These are phyloP conservation scores for Trichoderma arundinaceum DNA, from an alignment of 2,329 filamentous ascomycete genomes.

Conservation along the genomic window DNA sequence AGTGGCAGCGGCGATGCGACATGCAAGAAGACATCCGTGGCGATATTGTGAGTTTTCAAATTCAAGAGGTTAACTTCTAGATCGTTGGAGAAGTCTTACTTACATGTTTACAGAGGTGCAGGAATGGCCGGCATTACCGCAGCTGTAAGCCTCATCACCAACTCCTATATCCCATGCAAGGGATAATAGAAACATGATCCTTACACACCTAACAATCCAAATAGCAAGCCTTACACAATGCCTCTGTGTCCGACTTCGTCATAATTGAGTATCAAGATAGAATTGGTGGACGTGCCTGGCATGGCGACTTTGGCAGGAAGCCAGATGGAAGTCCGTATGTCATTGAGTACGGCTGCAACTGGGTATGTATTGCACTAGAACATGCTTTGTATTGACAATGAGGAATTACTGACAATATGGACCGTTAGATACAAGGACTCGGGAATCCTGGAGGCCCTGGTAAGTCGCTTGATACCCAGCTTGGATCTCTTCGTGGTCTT, in stretches of 20 bases:
- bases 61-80: too few species aligned
- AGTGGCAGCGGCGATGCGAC: not conserved
- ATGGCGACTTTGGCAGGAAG: constrained; percentile 60
- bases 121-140: constrained; percentile 69
- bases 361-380: constrained; percentile 48
- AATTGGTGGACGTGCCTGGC: constrained; percentile 66
- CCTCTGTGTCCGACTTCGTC: constrained; percentile 66
- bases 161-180: not conserved
- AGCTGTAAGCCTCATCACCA: constrained; percentile 44
- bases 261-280: constrained; percentile 67
- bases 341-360: constrained; percentile 72
- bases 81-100: not conserved
- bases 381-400: constrained; percentile 31
- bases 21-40: constrained; percentile 43
- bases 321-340: constrained; percentile 58
- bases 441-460: constrained; percentile 38
- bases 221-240: constrained; percentile 63
- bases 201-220: not conserved
- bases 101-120: constrained; percentile 50
- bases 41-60: constrained; percentile 39
- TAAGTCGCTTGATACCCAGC: constrained; percentile 25
- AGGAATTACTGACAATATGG: constrained; percentile 32
- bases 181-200: too few species aligned
- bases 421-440: constrained; percentile 35
- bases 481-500: too few species aligned